These are phyloP conservation scores for Fusarium buharicum DNA, from an alignment of 2,329 filamentous ascomycete genomes.

Conservation along the genomic window DNA sequence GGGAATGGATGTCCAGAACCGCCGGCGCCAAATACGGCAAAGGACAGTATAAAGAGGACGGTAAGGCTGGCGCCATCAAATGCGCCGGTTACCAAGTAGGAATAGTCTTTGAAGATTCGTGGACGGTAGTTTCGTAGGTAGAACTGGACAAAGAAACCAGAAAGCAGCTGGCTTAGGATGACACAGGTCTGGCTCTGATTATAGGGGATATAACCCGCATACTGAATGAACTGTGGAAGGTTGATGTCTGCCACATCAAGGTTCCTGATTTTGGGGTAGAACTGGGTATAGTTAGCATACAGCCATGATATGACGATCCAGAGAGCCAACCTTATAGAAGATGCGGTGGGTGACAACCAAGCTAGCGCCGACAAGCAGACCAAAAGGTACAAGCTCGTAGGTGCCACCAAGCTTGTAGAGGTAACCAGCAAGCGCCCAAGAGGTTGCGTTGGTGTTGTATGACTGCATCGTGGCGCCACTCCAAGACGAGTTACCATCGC, in stretches of 20 bases:
- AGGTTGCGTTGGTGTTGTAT: conserved; percentile 59
- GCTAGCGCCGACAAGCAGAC: conserved; percentile 59
- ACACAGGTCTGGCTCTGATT: conserved; percentile 66
- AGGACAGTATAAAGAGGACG: conserved; percentile 63
- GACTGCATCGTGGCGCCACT: conserved; percentile 63
- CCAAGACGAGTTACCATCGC: conserved; percentile 62
- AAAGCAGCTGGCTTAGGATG: conserved; percentile 57
- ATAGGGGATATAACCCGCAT: conserved; percentile 64
- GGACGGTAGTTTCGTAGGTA: conserved; percentile 64
- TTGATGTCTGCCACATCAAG: conserved; percentile 59
- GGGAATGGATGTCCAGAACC: conserved; percentile 58
- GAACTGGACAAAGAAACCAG: conserved; percentile 62
- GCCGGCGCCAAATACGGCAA: conserved; percentile 65
- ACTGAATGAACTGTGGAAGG: conserved; percentile 65
- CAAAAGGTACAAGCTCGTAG: conserved; percentile 62
- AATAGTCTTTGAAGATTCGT: conserved; percentile 63
- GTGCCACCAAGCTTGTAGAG: conserved; percentile 59
- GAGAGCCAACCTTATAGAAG: conserved; percentile 51
- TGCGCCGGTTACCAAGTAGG: conserved; percentile 63
- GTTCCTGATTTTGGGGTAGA: conserved; percentile 57
- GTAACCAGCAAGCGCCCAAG: conserved; percentile 64
- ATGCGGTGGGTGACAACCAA: conserved; percentile 58
- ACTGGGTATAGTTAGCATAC: conserved; percentile 46
- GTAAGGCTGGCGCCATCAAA: conserved; percentile 62
- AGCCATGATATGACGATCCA: background rate